phyloP scores from a whole-genome alignment of 768 basidiomycete species.

The Scleroderma bovista region DNA sequence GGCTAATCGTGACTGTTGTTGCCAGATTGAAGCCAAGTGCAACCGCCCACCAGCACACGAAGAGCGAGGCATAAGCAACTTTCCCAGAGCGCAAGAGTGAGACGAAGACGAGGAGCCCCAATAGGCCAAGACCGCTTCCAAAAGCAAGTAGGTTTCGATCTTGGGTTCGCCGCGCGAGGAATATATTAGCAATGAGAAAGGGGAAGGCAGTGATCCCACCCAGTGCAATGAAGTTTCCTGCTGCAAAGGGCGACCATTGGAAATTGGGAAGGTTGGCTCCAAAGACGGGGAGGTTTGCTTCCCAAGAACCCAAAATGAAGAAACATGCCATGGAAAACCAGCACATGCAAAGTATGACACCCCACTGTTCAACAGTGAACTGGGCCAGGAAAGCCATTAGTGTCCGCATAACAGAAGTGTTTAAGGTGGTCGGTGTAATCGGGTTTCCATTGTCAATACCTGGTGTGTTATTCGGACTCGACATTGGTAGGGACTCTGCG shows the following conservation, averaged over 20 bases:
- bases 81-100: conserved; percentile 36
- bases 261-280: conserved; percentile 38
- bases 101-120: conserved; percentile 49
- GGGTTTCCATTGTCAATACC: neutral
- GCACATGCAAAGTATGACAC: conserved; percentile 57
- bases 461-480: neutral
- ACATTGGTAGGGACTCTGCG: conserved; percentile 8
- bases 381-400: conserved; percentile 7
- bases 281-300: conserved; percentile 62
- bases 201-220: conserved; percentile 59
- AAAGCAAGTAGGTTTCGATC: conserved; percentile 54
- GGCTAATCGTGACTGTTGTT: conserved; percentile 61
- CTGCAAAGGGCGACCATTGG: conserved; percentile 54
- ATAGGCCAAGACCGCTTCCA: conserved; percentile 46
- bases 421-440: neutral
- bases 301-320: conserved; percentile 67
- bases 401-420: neutral
- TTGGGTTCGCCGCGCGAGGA: conserved; percentile 51
- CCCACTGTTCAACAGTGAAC: conserved; percentile 37
- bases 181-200: conserved; percentile 58
- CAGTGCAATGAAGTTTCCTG: conserved; percentile 67
- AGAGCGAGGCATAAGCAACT: conserved; percentile 44
- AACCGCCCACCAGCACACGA: conserved; percentile 41
- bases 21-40: conserved; percentile 71
- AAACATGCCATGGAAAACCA: conserved; percentile 68